phyloP scores from a whole-genome alignment of 2,329 filamentous ascomycete genomes.

The Fusarium beomiforme region DNA sequence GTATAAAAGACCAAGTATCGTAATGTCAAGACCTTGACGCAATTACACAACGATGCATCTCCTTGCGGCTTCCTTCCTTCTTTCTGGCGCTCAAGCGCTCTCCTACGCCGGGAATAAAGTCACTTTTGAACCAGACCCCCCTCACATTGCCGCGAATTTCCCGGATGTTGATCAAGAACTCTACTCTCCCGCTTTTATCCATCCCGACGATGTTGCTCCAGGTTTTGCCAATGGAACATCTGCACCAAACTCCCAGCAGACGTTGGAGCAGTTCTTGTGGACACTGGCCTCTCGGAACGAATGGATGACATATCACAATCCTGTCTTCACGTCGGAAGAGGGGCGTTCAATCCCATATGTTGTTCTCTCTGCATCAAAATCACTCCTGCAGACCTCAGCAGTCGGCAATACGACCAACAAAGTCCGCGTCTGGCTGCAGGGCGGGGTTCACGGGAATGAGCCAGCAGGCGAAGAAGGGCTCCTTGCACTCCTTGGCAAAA shows the following conservation, averaged over 20 bases:
- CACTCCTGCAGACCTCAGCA: background rate
- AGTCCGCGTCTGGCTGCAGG: conserved; percentile 47
- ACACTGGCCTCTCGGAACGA: conserved; percentile 8
- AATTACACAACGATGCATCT: background rate
- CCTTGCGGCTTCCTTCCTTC: background rate
- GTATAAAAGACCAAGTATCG: background rate
- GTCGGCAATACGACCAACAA: conserved; percentile 30
- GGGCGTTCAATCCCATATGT: conserved; percentile 31
- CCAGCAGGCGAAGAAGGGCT: conserved; percentile 46
- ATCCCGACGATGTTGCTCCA: background rate
- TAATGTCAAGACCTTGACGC: background rate
- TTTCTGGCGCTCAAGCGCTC: background rate
- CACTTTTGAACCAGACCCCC: background rate
- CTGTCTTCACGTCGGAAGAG: conserved; percentile 25
- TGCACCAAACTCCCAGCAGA: conserved; percentile 11
- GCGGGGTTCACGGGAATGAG: conserved; percentile 47
- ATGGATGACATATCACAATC: conserved; percentile 29
- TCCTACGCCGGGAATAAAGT: conserved; percentile 24
- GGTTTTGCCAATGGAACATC: conserved; percentile 26
- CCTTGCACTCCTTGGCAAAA: conserved; percentile 43
- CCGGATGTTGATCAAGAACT: conserved; percentile 13
- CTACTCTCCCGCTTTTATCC: conserved; percentile 27
- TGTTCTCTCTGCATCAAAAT: background rate
- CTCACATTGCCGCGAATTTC: conserved; percentile 21
- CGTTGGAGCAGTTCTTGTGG: conserved; percentile 8